Percentiles rank a stretch among this genome's conserved stretches.
Conservation (phyloP, 371 early-diverging fungal genomes). For the Enterocytospora artemiae region DNA sequence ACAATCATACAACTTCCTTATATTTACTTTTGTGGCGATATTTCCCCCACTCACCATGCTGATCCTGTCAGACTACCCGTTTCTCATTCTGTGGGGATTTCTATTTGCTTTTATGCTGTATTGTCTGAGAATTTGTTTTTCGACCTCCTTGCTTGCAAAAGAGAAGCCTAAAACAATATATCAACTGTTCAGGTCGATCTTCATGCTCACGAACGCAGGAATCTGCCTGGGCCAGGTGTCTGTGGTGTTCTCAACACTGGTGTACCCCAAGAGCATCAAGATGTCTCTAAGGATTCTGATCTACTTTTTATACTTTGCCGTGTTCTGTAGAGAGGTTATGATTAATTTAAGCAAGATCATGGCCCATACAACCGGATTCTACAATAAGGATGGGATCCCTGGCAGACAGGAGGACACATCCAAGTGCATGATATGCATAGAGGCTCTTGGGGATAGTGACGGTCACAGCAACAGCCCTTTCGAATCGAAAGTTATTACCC, state of each 20-base stretch:
- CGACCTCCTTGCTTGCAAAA: slow-evolving; percentile 6
- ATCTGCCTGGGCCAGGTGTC: slow-evolving; percentile 17
- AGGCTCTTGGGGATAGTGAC: slow-evolving; percentile 20
- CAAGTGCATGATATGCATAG: slow-evolving; percentile 47
- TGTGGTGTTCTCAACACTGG: slow-evolving; percentile 15
- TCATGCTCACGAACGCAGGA: slow-evolving; percentile 31
- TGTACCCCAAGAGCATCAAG: neutral
- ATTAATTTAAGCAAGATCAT: slow-evolving; percentile 46
- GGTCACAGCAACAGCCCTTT: neutral
- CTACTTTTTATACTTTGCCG: slow-evolving; percentile 52
- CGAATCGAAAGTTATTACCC: slow-evolving; percentile 38
- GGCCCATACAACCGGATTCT: slow-evolving; percentile 45
- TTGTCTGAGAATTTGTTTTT: slow-evolving; percentile 21
- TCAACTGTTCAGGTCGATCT: slow-evolving; percentile 33
- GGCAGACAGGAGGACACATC: slow-evolving; percentile 24
- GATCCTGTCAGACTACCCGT: slow-evolving; percentile 19
- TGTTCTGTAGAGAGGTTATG: slow-evolving; percentile 50
- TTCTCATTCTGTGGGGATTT: slow-evolving; percentile 33
- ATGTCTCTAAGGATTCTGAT: slow-evolving; percentile 22
- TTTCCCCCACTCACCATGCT: slow-evolving; percentile 46
- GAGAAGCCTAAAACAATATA: slow-evolving; percentile 35
- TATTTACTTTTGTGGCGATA: slow-evolving; percentile 29
- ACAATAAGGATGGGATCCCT: slow-evolving; percentile 45
- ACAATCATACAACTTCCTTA: slow-evolving; percentile 29
- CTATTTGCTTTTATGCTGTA: slow-evolving; percentile 31